Evolutionary conservation across 2,329 filamentous ascomycete species (phyloP), one percentile per base, ranked within the genome.

Genomic region (Ascochyta lentis): DNA sequence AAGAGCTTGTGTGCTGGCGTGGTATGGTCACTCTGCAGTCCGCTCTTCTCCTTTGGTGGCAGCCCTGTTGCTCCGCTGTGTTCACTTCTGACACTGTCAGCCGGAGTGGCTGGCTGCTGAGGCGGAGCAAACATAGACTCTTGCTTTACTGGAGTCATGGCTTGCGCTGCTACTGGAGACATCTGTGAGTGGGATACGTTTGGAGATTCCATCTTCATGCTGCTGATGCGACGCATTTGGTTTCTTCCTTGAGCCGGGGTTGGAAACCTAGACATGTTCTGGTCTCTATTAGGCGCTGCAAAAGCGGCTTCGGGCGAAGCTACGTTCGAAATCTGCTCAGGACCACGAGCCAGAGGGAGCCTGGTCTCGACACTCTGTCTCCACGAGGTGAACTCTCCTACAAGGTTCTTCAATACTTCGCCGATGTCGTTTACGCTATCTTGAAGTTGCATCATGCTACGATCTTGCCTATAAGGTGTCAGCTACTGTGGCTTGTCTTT

Each of bases 1-100:
- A 98, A 79, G 16, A 98, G 80, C 59, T 92, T 85, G 46, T 95
- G 91, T 1, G 92, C 92, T n/a, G 92, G 86, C 0, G 93, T 97
- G 0, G 91, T 96, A 69, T 98, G 94, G 63, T 96, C 91, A 26
- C 88, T 85, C 0, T 92, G 90, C 52, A 96, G 90, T n/a, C 70
- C 71, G 8, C 50, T 61, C 43, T 63, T 70, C 22, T 72, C 68
- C 43, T 70, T 66, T 6, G 60, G 54, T 23, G 49, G 46, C 2
- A 49, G 51, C 16, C 58, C 63, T 9, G 58, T 60, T 5, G 47
- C 39, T 35, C 59, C 64, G 26, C 67, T 68, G 34, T 61, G 61
- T 22, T 68, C 66, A 13, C 67, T 72, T 46, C 64, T 58, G 8
- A 72, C 68, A 47, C 70, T 74, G 15, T 74, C 72, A 23, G 70